Base-by-base conservation (phyloP, 2,329 filamentous ascomycete genomes). In the Pseudogymnoascus sp. region DNA sequence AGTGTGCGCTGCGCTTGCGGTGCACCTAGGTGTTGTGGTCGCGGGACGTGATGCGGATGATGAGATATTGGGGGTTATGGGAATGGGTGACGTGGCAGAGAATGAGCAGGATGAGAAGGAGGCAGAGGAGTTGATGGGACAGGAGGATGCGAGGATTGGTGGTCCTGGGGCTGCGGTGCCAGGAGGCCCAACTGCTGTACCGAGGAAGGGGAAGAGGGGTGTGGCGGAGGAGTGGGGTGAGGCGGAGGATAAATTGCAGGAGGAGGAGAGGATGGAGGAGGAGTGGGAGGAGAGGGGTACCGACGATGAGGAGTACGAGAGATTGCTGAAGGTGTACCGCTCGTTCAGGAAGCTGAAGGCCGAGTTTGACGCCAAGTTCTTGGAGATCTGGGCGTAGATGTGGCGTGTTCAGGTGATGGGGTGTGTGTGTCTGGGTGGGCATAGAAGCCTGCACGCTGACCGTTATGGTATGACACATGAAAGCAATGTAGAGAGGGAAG, bases 281-380 rank as follows among this genome's bases (percentile, higher is more conserved):
- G 66, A 66, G 1, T 69, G 72, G 21, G 72, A 71, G 19, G 63
- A 61, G 4, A 63, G 63, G 18, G 66, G 60, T 2, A 69, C 61
- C 2, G 68, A 71, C 37, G 67, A 68, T 34, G 65, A 76, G 28
- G 76, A 77, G 55, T 77, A 74, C 35, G 73, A 71, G 48, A 76
- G 74, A 34, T 67, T 87, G 68, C 66, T 76, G 63, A 78, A 79
- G 63, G 83, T 88, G 21, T 72, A 85, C 12, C 77, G 75, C 65
- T 82, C 82, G 0, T 86, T 88, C 67, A 75, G 74, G 62, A 71
- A 76, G 65, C 67, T 88, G 63, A 79, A 79, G 67, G 73, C 74
- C 26, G 80, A 82, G 60, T 88, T 87, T 69, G 79, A 85, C 63
- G 75, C 76, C 45, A 88, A 85, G 73, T 88, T 88, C 71, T 76